phyloP scores from a whole-genome alignment of 2,329 filamentous ascomycete genomes.

The Microsporum ferrugineum region DNA sequence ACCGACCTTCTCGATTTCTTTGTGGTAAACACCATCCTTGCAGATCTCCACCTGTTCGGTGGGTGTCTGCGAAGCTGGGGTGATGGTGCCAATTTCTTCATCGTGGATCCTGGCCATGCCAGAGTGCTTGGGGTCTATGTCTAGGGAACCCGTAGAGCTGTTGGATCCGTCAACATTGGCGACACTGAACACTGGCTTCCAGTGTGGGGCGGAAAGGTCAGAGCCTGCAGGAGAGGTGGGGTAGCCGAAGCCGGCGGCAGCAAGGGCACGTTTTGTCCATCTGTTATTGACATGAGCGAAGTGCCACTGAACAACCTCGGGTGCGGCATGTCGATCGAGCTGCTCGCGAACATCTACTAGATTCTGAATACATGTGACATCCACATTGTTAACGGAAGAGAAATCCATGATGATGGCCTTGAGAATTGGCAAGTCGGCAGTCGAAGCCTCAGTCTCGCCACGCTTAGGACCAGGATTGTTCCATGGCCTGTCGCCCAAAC shows the following conservation, averaged over 20 bases:
- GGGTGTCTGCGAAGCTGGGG: not conserved
- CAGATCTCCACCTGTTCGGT: not conserved
- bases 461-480: constrained; percentile 74
- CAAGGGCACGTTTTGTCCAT: constrained; percentile 86
- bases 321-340: constrained; percentile 71
- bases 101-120: constrained; percentile 10
- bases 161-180: constrained; percentile 66
- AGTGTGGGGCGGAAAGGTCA: constrained; percentile 48
- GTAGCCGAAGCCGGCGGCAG: constrained; percentile 78
- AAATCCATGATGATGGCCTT: constrained; percentile 92
- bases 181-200: constrained; percentile 93
- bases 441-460: constrained; percentile 40
- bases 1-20: constrained; percentile 5
- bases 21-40: constrained; percentile 1
- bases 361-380: constrained; percentile 83
- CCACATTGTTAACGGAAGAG: constrained; percentile 83
- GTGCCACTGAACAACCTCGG: constrained; percentile 84
- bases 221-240: constrained; percentile 46
- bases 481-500: constrained; percentile 75
- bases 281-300: constrained; percentile 87
- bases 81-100: constrained; percentile 13
- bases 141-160: constrained; percentile 57
- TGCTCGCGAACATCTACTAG: constrained; percentile 92
- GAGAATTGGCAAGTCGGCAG: constrained; percentile 51
- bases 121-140: constrained; percentile 38